Percentiles rank a stretch among this genome's conserved stretches.
Evolutionary conservation across 768 basidiomycete species (phyloP).

Genomic region (Leccinum fibrillosum): DNA sequence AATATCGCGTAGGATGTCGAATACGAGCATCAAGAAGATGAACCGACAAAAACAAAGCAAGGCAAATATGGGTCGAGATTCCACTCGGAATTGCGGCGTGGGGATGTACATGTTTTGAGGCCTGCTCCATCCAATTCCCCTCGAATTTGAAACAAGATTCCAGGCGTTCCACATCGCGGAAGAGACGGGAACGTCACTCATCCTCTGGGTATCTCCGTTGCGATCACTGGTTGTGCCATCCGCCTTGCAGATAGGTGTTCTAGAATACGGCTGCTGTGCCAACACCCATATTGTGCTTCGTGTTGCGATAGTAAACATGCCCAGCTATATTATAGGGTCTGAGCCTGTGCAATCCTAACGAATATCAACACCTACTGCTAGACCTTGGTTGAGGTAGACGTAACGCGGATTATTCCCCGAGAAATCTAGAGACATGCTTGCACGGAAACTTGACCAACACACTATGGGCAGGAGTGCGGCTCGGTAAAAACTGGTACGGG

Average conservation of each 20-base stretch:
- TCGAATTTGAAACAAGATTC: slow-evolving; percentile 24
- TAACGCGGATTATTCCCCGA: slow-evolving; percentile 13
- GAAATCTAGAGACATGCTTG: slow-evolving; percentile 28
- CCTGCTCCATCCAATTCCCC: slow-evolving; percentile 28
- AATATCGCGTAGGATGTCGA: slow-evolving; percentile 1
- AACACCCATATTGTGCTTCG: slow-evolving; percentile 25
- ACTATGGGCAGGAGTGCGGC: slow-evolving; percentile 48
- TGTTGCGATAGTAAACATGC: slow-evolving; percentile 25
- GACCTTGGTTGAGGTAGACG: slow-evolving; percentile 19
- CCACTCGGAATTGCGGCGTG: slow-evolving; percentile 8
- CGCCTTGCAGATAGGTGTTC: slow-evolving; percentile 7
- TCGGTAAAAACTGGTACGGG: slow-evolving; percentile 41
- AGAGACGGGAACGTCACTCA: slow-evolving; percentile 1
- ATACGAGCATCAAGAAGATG: neutral
- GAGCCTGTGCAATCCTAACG: neutral
- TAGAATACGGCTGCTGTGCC: slow-evolving; percentile 8
- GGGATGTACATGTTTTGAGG: slow-evolving; percentile 11
- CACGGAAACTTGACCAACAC: slow-evolving; percentile 41
- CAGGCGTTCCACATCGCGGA: slow-evolving; percentile 28
- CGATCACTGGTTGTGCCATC: neutral
- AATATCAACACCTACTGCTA: slow-evolving; percentile 14
- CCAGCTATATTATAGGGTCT: slow-evolving; percentile 9
- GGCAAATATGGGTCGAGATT: slow-evolving; percentile 20
- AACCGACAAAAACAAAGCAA: slow-evolving; percentile 15
- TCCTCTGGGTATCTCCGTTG: neutral